These are phyloP conservation scores for Aquilaria agallochum DNA, from an alignment of 441 rosid genomes.

Conservation along the genomic window DNA sequence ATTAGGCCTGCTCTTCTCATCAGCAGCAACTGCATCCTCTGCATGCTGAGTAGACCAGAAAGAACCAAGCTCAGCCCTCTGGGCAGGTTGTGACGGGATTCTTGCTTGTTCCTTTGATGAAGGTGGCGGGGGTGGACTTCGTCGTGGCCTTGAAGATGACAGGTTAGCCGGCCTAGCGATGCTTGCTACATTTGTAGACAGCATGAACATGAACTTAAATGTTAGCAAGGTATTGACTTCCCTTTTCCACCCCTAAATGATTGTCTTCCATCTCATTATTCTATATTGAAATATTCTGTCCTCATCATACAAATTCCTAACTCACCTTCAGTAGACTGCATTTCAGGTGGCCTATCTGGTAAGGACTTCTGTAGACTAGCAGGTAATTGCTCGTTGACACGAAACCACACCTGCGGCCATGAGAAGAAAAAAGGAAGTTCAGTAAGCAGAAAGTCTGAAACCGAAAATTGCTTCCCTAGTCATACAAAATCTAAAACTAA, in stretches of 20 bases:
- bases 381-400: constrained; percentile 87
- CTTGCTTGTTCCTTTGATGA: constrained; percentile 30
- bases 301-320: not conserved
- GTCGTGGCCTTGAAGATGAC: constrained; percentile 61
- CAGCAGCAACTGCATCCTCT: constrained; percentile 40
- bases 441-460: constrained; percentile 39
- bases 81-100: constrained; percentile 24
- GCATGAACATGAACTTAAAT: constrained; percentile 3
- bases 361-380: constrained; percentile 68
- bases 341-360: constrained; percentile 78
- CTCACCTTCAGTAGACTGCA: constrained; percentile 57
- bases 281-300: not conserved
- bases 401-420: constrained; percentile 86
- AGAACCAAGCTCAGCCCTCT: constrained; percentile 67
- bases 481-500: constrained; percentile 56
- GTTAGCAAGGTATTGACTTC: constrained; percentile 4
- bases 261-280: not conserved
- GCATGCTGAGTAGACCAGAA: constrained; percentile 94
- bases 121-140: constrained; percentile 82
- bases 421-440: constrained; percentile 45
- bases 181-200: constrained; percentile 39
- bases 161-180: constrained; percentile 40
- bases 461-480: constrained; percentile 24
- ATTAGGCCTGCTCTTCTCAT: constrained; percentile 47
- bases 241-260: not conserved